Evolutionary conservation across 208 protist species (phyloP).

Genomic region (Strigomonas oncopelti): DNA sequence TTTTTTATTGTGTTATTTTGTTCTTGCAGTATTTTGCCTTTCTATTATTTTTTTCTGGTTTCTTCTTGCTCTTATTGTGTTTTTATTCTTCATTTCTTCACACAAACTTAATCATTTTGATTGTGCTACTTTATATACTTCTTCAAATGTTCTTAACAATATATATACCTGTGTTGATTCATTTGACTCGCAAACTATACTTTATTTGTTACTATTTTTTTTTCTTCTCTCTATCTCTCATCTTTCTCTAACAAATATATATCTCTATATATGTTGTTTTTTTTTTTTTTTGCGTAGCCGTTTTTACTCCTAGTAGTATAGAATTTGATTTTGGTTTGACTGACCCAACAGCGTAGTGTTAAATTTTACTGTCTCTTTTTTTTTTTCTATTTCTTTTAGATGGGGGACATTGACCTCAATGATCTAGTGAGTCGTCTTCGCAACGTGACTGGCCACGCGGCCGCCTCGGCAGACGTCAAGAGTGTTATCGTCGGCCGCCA

Average conservation of each 20-base stretch:
- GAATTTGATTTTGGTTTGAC: too few species aligned
- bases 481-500: conserved; percentile 16
- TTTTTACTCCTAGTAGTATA: neutral
- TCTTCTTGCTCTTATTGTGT: neutral
- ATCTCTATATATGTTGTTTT: neutral
- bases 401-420: conserved; percentile 47
- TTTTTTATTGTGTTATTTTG: neutral
- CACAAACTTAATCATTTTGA: too few species aligned
- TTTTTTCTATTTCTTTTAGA: conserved; percentile 2
- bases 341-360: neutral
- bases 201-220: neutral
- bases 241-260: neutral
- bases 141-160: too few species aligned
- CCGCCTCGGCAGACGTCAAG: conserved; percentile 6
- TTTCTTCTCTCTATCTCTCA: neutral
- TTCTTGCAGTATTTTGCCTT: neutral
- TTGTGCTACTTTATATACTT: too few species aligned
- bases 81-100: too few species aligned
- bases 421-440: conserved; percentile 69
- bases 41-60: conserved; percentile 2
- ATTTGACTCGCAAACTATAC: neutral
- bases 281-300: neutral
- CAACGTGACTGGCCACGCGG: conserved; percentile 56
- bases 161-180: too few species aligned
- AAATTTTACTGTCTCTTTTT: neutral